Percentiles rank a stretch among this genome's conserved stretches.
Evolutionary conservation across 2,329 filamentous ascomycete species (phyloP).

Genomic region (Botrytis sinoallii): DNA sequence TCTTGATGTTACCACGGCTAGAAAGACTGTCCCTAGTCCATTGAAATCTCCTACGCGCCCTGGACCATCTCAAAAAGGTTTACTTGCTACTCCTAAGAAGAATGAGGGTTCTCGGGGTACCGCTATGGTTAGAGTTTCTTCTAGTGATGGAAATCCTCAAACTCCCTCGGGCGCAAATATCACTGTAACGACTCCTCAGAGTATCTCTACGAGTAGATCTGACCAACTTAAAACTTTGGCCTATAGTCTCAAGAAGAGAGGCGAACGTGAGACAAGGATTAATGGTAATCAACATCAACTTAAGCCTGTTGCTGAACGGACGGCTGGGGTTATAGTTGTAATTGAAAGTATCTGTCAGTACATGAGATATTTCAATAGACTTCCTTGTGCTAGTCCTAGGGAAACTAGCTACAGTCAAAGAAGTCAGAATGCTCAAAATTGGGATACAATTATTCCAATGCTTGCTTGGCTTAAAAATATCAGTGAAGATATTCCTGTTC

Average conservation of each 20-base stretch:
- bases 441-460: slow-evolving; percentile 39
- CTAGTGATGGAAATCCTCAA: slow-evolving; percentile 41
- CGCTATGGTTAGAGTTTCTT: slow-evolving; percentile 42
- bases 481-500: slow-evolving; percentile 12
- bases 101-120: slow-evolving; percentile 39
- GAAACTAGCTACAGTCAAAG: slow-evolving; percentile 34
- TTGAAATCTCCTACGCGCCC: slow-evolving; percentile 38
- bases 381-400: slow-evolving; percentile 27
- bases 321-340: slow-evolving; percentile 31
- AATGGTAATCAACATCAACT: slow-evolving; percentile 20
- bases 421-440: slow-evolving; percentile 27
- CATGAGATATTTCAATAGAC: slow-evolving; percentile 31
- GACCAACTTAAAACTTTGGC: slow-evolving; percentile 23
- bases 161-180: slow-evolving; percentile 39
- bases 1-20: slow-evolving; percentile 37
- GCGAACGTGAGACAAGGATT: slow-evolving; percentile 33
- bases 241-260: slow-evolving; percentile 35
- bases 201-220: slow-evolving; percentile 25
- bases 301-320: slow-evolving; percentile 24
- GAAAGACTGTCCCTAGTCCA: slow-evolving; percentile 38
- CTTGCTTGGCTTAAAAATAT: neutral
- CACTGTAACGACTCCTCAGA: slow-evolving; percentile 32
- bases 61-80: slow-evolving; percentile 28
- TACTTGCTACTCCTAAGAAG: slow-evolving; percentile 44
- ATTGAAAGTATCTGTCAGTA: slow-evolving; percentile 35